Conservation (phyloP, 2,329 filamentous ascomycete species). For the Fusarium agapanthi region DNA sequence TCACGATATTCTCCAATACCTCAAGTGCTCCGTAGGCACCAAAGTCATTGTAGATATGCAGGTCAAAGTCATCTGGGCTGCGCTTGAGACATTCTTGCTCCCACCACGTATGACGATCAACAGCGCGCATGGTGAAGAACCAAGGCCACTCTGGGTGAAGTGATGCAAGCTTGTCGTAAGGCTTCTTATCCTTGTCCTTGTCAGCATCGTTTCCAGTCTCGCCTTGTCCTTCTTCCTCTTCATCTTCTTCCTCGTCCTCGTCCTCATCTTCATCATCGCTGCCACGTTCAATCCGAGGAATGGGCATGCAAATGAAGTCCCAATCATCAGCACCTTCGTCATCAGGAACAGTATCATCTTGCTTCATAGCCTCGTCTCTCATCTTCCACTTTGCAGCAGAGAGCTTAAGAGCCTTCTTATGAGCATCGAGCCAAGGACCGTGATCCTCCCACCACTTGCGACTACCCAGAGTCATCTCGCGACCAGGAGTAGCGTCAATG, state of each 20-base stretch:
- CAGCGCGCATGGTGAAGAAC: constrained; percentile 25
- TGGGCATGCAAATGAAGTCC: constrained; percentile 33
- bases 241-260: background rate
- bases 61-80: constrained; percentile 50
- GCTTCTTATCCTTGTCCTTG: background rate
- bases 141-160: constrained; percentile 29
- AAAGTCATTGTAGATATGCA: constrained; percentile 56
- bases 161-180: constrained; percentile 26
- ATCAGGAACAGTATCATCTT: constrained; percentile 2
- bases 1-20: constrained; percentile 50
- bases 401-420: constrained; percentile 30
- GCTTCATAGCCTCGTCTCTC: constrained; percentile 28
- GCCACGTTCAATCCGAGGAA: background rate
- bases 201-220: background rate
- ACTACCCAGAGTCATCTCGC: background rate
- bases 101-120: constrained; percentile 33
- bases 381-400: constrained; percentile 25
- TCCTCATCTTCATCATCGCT: background rate
- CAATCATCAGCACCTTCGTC: constrained; percentile 30
- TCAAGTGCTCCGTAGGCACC: constrained; percentile 52
- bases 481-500: too few relatives aligned
- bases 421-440: constrained; percentile 23
- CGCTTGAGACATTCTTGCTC: constrained; percentile 27
- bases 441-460: constrained; percentile 34
- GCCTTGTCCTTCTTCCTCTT: background rate